A percentile compares a stretch with the other conserved stretches of the same genome.
phyloP scores from a whole-genome alignment of 805 yeast genomes.

The Tetrapisispora namnaoensis region DNA sequence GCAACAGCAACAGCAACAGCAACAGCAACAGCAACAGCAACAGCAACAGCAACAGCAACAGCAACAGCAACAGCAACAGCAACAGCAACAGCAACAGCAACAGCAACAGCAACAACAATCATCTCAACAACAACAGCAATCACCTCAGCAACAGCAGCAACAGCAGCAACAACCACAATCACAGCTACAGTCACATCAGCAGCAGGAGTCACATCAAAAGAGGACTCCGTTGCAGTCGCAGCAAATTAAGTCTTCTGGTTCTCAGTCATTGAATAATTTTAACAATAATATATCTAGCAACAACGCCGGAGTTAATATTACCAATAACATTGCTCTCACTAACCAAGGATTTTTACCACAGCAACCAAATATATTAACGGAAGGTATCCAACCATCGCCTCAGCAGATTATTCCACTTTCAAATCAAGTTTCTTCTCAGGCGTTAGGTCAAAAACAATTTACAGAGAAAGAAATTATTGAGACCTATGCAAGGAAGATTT shows the following conservation, averaged over 20 bases:
- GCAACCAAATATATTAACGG: background rate
- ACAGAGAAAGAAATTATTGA: conserved; percentile 26
- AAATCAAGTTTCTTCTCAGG: conserved; percentile 6
- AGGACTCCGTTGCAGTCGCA: background rate
- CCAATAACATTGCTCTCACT: background rate
- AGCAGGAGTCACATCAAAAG: background rate
- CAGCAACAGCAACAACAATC: too few relatives aligned
- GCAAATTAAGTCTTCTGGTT: background rate
- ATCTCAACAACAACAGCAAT: too few relatives aligned
- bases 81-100: too few relatives aligned
- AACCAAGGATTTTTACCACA: background rate
- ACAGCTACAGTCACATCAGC: conserved; percentile 4
- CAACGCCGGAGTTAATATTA: background rate
- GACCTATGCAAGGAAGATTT: conserved; percentile 23
- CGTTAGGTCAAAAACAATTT: conserved; percentile 9
- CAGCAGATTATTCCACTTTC: background rate
- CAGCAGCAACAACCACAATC: background rate
- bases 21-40: too few relatives aligned
- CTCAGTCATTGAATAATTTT: background rate
- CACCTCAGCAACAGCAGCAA: too few relatives aligned
- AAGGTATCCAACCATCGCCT: background rate
- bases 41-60: too few relatives aligned
- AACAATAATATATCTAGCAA: background rate
- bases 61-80: too few relatives aligned
- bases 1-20: too few relatives aligned